Evolutionary conservation across 2,329 filamentous ascomycete genomes (phyloP).

Genomic region (Kalmusia sp.): DNA sequence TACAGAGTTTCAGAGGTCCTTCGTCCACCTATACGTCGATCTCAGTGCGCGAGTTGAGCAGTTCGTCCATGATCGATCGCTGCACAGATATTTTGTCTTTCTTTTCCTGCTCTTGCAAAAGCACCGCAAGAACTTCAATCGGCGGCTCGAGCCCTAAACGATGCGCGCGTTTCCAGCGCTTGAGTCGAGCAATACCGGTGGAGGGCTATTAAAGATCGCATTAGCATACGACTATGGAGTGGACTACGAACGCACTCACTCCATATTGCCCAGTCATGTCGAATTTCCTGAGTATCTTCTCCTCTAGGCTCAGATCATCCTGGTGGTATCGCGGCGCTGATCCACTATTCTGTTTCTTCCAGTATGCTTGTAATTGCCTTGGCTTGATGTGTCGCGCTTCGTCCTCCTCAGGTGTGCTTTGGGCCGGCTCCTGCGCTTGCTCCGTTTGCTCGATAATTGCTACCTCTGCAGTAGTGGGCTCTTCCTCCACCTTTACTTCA

Average conservation of each 20-base stretch:
- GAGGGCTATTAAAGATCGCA: constrained; percentile 70
- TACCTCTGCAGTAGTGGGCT: constrained; percentile 47
- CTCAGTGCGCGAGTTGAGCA: constrained; percentile 59
- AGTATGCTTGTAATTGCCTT: constrained; percentile 77
- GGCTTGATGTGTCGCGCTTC: constrained; percentile 71
- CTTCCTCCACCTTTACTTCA: constrained; percentile 19
- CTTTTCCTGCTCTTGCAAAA: constrained; percentile 72
- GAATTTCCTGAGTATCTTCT: constrained; percentile 91
- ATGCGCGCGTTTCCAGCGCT: constrained; percentile 88
- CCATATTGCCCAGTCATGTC: constrained; percentile 92
- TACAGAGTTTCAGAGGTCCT: no score
- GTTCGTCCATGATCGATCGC: constrained; percentile 76
- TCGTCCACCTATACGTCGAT: constrained; percentile 32
- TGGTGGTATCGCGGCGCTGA: constrained; percentile 79
- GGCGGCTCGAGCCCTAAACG: constrained; percentile 84
- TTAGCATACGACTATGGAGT: constrained; percentile 28
- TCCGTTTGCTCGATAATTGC: constrained; percentile 48
- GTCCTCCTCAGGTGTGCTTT: constrained; percentile 53
- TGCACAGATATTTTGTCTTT: constrained; percentile 63
- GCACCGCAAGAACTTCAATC: constrained; percentile 85
- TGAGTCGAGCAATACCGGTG: constrained; percentile 80
- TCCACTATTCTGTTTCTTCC: constrained; percentile 74
- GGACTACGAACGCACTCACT: constrained; percentile 61
- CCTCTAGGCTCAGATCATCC: constrained; percentile 70
- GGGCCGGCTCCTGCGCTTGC: constrained; percentile 33